Conservation (phyloP, 768 basidiomycete species). For the Suillus placidus region DNA sequence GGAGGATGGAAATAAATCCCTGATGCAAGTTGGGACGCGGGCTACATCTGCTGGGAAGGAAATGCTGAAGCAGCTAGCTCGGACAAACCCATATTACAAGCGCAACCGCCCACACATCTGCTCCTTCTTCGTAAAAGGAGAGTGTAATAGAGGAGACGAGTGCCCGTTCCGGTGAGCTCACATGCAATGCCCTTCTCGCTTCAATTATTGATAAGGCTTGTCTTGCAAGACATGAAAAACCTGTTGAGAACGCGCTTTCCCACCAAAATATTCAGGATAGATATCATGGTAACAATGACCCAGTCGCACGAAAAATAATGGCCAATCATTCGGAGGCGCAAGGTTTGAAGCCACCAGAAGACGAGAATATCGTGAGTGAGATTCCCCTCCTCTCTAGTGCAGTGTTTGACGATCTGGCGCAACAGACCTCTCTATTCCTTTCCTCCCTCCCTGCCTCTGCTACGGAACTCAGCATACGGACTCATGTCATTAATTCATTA, state of each 20-base stretch:
- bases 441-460: slow-evolving; percentile 71
- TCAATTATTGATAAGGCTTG: slow-evolving; percentile 9
- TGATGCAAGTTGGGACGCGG: slow-evolving; percentile 55
- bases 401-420: slow-evolving; percentile 12
- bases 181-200: slow-evolving; percentile 19
- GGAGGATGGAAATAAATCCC: slow-evolving; percentile 64
- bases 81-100: slow-evolving; percentile 97
- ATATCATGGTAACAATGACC: slow-evolving; percentile 91
- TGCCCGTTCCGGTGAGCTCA: slow-evolving; percentile 77
- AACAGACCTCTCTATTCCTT: slow-evolving; percentile 84
- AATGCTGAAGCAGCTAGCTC: slow-evolving; percentile 93
- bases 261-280: slow-evolving; percentile 95
- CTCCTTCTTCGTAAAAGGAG: slow-evolving; percentile 94
- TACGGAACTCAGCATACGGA: slow-evolving; percentile 75
- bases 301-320: slow-evolving; percentile 92
- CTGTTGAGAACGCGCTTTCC: slow-evolving; percentile 76
- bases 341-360: slow-evolving; percentile 90
- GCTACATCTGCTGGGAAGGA: slow-evolving; percentile 87
- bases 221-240: slow-evolving; percentile 77
- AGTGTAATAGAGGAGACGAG: slow-evolving; percentile 87
- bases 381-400: background rate
- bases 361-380: slow-evolving; percentile 74
- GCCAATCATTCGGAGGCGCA: slow-evolving; percentile 74
- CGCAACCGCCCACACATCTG: slow-evolving; percentile 93
- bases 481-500: slow-evolving; percentile 67